phyloP scores from a whole-genome alignment of 768 basidiomycete species.

The Lepiota subincarnata region DNA sequence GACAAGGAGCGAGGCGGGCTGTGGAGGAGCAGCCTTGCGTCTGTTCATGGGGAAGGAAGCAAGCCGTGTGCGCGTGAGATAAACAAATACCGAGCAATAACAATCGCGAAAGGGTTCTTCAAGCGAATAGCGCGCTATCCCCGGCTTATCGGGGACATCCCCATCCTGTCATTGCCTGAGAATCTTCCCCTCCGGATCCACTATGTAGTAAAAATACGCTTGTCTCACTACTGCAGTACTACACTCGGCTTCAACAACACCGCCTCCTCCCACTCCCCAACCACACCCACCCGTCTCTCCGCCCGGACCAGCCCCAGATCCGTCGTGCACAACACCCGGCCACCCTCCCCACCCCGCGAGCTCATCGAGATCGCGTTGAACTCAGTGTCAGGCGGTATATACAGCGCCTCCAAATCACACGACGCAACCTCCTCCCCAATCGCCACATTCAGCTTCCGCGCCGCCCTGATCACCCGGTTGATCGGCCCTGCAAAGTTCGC shows the following conservation, averaged over 20 bases:
- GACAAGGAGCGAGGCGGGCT: conserved; percentile 16
- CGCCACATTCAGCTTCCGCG: conserved; percentile 49
- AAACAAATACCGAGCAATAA: not conserved
- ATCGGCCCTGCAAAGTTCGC: conserved; percentile 42
- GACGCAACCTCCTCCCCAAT: conserved; percentile 57
- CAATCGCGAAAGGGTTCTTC: not conserved
- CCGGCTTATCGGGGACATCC: too few relatives aligned
- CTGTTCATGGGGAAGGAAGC: conserved; percentile 26
- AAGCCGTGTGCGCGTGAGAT: too few relatives aligned
- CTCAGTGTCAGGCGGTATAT: conserved; percentile 35
- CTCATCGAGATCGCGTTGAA: conserved; percentile 45
- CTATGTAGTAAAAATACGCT: conserved; percentile 16
- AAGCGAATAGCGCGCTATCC: too few relatives aligned
- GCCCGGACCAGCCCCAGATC: conserved; percentile 47
- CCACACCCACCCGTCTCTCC: conserved; percentile 34
- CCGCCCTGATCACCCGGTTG: conserved; percentile 36
- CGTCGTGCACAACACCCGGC: conserved; percentile 50
- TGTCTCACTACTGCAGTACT: conserved; percentile 42
- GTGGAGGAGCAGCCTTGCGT: conserved; percentile 27
- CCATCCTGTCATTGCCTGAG: too few relatives aligned
- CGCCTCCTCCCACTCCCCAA: conserved; percentile 44
- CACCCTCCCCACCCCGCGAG: conserved; percentile 22
- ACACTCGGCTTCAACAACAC: conserved; percentile 53
- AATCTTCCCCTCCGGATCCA: too few relatives aligned
- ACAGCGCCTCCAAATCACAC: conserved; percentile 51